phyloP scores from a whole-genome alignment of 2,329 filamentous ascomycete species.

The Claviceps sp. region DNA sequence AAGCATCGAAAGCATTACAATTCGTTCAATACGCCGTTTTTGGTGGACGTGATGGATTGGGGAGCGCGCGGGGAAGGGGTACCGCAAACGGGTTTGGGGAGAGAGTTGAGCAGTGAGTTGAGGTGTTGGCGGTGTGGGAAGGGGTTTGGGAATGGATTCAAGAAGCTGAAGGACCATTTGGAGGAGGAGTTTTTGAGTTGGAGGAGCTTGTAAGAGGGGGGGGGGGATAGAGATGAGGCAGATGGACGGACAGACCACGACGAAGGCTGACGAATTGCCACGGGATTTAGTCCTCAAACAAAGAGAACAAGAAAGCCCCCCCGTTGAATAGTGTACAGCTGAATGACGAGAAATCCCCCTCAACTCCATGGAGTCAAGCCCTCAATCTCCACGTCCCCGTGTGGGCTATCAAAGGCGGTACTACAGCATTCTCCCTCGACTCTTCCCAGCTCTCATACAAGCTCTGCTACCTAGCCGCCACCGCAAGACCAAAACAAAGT shows the following conservation, averaged over 20 bases:
- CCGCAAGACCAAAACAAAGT: background rate
- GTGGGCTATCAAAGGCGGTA: background rate
- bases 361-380: background rate
- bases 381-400: background rate
- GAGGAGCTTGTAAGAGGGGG: slow-evolving; percentile 47
- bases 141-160: slow-evolving; percentile 63
- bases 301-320: background rate
- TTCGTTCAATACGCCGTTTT: slow-evolving; percentile 76
- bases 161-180: slow-evolving; percentile 62
- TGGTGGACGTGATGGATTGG: slow-evolving; percentile 66
- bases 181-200: slow-evolving; percentile 61
- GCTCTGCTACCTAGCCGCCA: background rate
- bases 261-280: background rate
- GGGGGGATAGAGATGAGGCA: background rate
- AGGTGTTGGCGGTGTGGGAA: slow-evolving; percentile 73
- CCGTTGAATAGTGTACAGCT: background rate
- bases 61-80: slow-evolving; percentile 55
- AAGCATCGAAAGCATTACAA: slow-evolving; percentile 84
- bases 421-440: background rate
- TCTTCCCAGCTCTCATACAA: background rate
- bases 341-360: background rate
- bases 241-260: too few relatives aligned
- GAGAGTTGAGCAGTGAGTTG: slow-evolving; percentile 35
- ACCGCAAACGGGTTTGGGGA: slow-evolving; percentile 44
- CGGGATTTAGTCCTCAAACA: background rate